A percentile compares a stretch with the other conserved stretches of the same genome.
Evolutionary conservation across 75 land plant species (phyloP).

Genomic region (Adiantum capillusveneris): DNA sequence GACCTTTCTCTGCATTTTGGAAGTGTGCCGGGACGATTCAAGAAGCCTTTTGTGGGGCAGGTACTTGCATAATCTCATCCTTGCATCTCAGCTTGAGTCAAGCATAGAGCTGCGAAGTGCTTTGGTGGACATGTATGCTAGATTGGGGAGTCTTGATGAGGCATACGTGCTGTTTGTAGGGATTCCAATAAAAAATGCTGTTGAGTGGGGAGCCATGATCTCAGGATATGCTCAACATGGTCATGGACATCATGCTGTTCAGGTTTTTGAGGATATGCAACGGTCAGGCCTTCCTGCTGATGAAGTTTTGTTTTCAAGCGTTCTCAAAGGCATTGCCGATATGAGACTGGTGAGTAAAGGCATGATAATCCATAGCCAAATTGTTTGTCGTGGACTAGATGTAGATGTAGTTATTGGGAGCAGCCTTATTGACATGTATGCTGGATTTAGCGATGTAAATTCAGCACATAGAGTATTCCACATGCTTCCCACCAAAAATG

Average conservation of each 20-base stretch:
- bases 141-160: conserved; percentile 38
- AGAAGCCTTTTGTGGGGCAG: conserved; percentile 20
- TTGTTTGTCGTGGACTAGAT: neutral
- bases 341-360: neutral
- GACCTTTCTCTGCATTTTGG: conserved; percentile 30
- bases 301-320: neutral
- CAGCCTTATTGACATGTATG: conserved; percentile 13
- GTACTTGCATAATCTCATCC: conserved; percentile 15
- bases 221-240: conserved; percentile 40
- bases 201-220: conserved; percentile 40
- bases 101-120: conserved; percentile 27
- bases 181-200: conserved; percentile 23
- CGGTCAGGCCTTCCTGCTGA: conserved; percentile 20
- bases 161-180: conserved; percentile 24
- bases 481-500: neutral
- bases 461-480: neutral
- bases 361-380: conserved; percentile 5
- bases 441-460: conserved; percentile 3
- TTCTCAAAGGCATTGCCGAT: neutral
- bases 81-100: conserved; percentile 15
- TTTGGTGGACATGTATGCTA: conserved; percentile 39
- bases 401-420: neutral
- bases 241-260: conserved; percentile 18
- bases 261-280: conserved; percentile 30
- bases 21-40: conserved; percentile 37